Base-by-base conservation (phyloP, 2,329 filamentous ascomycete genomes). In the Fusarium abutilonis region DNA sequence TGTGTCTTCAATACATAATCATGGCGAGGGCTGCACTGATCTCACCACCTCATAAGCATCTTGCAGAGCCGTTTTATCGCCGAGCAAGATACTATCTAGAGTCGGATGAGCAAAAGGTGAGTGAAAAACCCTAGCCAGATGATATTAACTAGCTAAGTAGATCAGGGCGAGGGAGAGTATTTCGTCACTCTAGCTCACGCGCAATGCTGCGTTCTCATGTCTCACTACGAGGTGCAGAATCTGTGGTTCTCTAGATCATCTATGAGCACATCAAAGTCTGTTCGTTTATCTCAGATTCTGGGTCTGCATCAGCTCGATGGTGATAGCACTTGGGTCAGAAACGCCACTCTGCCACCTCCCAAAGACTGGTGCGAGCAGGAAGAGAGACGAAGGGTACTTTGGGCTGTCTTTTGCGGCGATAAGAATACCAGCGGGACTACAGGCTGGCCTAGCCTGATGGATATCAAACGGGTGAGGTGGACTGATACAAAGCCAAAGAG, bases 181-280 rank as follows among this genome's bases (percentile, higher is more conserved):
- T 69, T 70, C 36, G 54, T 72, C 15, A 91, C 86, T 1, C 73
- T 96, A 14, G 83, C 84, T 5, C 89, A 94, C 70, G 89, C 88
- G 13, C 93, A 96, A 72, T 82, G 89, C 1, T 96, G 91, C 89
- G 78, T 83, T 1, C 77, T 96, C 2, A 83, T 92, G 38, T 81
- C 84, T 2, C 85, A 83, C 1, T 91, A 92, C 68, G 93, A 97
- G 73, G 94, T 93, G 64, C 92, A 89, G 70, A 84, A 85, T 65
- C 89, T 95, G 81, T 88, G 87, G 74, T 96, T 96, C 67, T 91
- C 91, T 1, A 82, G 92, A 52, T 91, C 92, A 1, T 93, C 92
- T 79, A 85, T 95, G 79, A 96, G 90, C 56, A 83, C 86, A 5
- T 90, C 92, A 11, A 82, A 89, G 66, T 85, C 84, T 15, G 82